Percentiles rank a stretch among this genome's conserved stretches.
Conservation (phyloP, 805 yeast genomes). For the Zygotorulaspora chibaensis region DNA sequence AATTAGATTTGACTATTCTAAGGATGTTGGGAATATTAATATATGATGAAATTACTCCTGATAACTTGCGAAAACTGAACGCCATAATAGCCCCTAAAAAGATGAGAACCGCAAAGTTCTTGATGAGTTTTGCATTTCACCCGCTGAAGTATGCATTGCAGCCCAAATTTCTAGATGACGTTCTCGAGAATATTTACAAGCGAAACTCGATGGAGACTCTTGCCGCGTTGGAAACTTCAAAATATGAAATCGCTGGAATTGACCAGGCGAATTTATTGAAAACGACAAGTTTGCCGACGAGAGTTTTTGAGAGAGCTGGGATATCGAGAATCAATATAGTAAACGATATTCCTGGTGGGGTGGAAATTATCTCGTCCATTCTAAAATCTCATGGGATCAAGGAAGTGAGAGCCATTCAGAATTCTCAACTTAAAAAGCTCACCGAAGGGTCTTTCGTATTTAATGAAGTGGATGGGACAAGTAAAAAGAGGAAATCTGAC, state of each 20-base stretch:
- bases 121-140: conserved; percentile 59
- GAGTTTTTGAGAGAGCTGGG: conserved; percentile 27
- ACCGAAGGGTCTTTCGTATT: conserved; percentile 14
- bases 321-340: conserved; percentile 22
- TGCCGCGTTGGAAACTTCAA: conserved; percentile 18
- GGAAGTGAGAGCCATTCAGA: conserved; percentile 18
- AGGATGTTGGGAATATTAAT: conserved; percentile 55
- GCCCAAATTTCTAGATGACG: conserved; percentile 46
- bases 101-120: conserved; percentile 83
- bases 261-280: conserved; percentile 25
- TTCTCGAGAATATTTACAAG: conserved; percentile 35
- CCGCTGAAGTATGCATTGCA: conserved; percentile 47
- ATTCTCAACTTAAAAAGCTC: conserved; percentile 16
- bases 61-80: conserved; percentile 36
- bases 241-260: conserved; percentile 36
- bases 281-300: conserved; percentile 16
- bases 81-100: conserved; percentile 72
- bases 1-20: conserved; percentile 43
- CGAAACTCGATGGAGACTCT: conserved; percentile 7
- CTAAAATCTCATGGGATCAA: conserved; percentile 28
- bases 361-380: conserved; percentile 23
- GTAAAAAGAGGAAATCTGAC: neutral
- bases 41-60: conserved; percentile 25
- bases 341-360: conserved; percentile 30
- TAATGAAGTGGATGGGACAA: conserved; percentile 7